Evolutionary conservation across 805 yeast genomes (phyloP), one percentile per base, ranked within the genome.

Genomic region (Ogataea henricii): DNA sequence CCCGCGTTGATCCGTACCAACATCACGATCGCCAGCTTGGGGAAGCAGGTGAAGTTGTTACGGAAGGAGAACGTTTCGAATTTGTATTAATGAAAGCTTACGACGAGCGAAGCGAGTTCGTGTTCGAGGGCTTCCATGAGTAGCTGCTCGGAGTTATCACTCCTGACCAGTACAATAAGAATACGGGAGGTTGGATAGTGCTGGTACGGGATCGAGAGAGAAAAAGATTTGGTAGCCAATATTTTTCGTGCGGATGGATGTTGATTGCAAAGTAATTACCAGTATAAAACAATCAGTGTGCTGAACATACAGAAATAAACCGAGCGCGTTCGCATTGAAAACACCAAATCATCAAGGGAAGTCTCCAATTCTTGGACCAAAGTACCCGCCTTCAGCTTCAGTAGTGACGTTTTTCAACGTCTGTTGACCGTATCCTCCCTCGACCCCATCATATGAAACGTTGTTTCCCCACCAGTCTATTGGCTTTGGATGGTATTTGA

Each of bases 391-490:
- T 10, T 25, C 35, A 2, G 53, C 49, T 9, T 37, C 38, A 3
- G 25, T n/a, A 6, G 48, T 36, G 4, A 45, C 47, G n/a, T 46
- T 35, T 13, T 35, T 27, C 22, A 48, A 26, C 21, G 40, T 40
- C 12, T 36, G 32, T 16, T 27, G 48, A 17, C 57, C 59, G 40
- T 48, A 43, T 10, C 45, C 46, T 23, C 54, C 55, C n/a, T 47
- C 53, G 3, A 43, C 26, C n/a, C 54, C 47, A 16, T 26, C 29
- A 14, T 39, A 30, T 1, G 46, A 46, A 16, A 77, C 81, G 40
- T 58, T 63, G 46, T 74, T 78, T 16, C 89, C 91, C 91, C 91
- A 85, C 91, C 91, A 85, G 6, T 46, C 40, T 1, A 77, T 72
- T 6, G 44, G 22, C 1, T 58, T 54, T 13, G 70, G 67, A 13